A percentile compares a stretch with the other conserved stretches of the same genome.
phyloP scores from a whole-genome alignment of 2,329 filamentous ascomycete genomes.

The Amphichorda felina region DNA sequence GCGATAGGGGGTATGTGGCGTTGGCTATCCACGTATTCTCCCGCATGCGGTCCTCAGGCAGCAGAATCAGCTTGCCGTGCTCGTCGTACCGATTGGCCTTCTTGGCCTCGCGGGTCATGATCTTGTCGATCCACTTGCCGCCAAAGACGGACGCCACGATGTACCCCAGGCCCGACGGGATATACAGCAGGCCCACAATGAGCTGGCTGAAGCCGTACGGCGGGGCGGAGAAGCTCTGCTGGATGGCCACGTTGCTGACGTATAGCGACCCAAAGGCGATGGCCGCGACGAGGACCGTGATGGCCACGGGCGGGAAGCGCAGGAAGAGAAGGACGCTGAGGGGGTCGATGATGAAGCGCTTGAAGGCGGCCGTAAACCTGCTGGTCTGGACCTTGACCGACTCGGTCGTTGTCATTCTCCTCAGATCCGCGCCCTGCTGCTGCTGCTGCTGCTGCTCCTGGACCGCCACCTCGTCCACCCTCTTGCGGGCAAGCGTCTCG shows the following conservation, averaged over 20 bases:
- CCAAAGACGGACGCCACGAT: slow-evolving; percentile 55
- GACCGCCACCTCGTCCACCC: slow-evolving; percentile 2
- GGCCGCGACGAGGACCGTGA: slow-evolving; percentile 63
- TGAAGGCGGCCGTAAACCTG: slow-evolving; percentile 36
- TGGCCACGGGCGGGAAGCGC: slow-evolving; percentile 59
- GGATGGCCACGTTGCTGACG: slow-evolving; percentile 65
- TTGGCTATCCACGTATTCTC: slow-evolving; percentile 73
- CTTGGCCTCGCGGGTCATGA: slow-evolving; percentile 68
- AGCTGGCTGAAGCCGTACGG: slow-evolving; percentile 61
- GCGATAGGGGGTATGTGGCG: slow-evolving; percentile 53
- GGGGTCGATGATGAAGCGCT: slow-evolving; percentile 59
- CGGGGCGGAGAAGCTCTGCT: slow-evolving; percentile 51
- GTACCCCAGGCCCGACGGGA: slow-evolving; percentile 67
- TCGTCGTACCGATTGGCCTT: slow-evolving; percentile 58
- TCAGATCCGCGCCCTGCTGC: slow-evolving; percentile 8
- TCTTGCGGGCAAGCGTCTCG: slow-evolving; percentile 44
- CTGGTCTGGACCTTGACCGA: slow-evolving; percentile 47
- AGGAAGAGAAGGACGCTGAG: slow-evolving; percentile 59
- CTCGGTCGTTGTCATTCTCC: slow-evolving; percentile 47
- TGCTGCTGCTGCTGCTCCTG: slow-evolving; percentile 2
- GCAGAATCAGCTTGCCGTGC: slow-evolving; percentile 51
- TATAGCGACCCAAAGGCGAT: slow-evolving; percentile 68
- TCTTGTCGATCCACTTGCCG: slow-evolving; percentile 66
- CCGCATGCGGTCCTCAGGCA: slow-evolving; percentile 71
- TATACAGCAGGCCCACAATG: slow-evolving; percentile 63